Percentiles rank a stretch among this genome's conserved stretches.
Evolutionary conservation across 2,329 filamentous ascomycete species (phyloP).

Genomic region (Apiospora saccharicola): DNA sequence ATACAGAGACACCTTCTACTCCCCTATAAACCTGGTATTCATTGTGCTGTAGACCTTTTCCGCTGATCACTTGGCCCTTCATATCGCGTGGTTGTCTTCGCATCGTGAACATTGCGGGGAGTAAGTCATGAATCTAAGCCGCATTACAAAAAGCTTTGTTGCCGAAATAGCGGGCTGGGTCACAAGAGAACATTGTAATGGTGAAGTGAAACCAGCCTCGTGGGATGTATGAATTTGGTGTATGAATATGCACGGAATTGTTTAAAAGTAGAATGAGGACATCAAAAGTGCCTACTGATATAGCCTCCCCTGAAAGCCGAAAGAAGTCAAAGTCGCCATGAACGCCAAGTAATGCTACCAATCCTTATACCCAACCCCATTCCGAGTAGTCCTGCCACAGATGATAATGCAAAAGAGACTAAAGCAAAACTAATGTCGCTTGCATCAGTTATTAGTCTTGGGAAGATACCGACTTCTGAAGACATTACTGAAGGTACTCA

Average conservation of each 20-base stretch:
- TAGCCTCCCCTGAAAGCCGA: background rate
- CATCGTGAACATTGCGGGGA: background rate
- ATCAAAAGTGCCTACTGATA: conserved; percentile 14
- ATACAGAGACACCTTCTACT: background rate
- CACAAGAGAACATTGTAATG: background rate
- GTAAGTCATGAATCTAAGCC: too few relatives aligned
- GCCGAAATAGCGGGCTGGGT: background rate
- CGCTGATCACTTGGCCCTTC: background rate
- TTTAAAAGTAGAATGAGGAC: background rate
- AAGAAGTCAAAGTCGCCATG: background rate
- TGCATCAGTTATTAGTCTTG: conserved; percentile 33
- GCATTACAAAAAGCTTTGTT: background rate
- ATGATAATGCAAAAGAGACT: background rate
- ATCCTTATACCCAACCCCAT: conserved; percentile 8
- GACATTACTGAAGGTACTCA: conserved; percentile 73
- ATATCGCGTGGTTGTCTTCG: background rate
- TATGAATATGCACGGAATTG: background rate
- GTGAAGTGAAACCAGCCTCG: background rate
- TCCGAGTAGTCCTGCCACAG: background rate
- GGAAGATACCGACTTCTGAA: conserved; percentile 68
- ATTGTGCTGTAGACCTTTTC: background rate
- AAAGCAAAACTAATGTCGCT: background rate
- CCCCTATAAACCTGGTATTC: background rate
- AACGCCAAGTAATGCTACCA: conserved; percentile 11
- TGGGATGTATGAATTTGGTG: background rate